Conservation (phyloP, 2,329 filamentous ascomycete species). For the Aureobasidium vineae region DNA sequence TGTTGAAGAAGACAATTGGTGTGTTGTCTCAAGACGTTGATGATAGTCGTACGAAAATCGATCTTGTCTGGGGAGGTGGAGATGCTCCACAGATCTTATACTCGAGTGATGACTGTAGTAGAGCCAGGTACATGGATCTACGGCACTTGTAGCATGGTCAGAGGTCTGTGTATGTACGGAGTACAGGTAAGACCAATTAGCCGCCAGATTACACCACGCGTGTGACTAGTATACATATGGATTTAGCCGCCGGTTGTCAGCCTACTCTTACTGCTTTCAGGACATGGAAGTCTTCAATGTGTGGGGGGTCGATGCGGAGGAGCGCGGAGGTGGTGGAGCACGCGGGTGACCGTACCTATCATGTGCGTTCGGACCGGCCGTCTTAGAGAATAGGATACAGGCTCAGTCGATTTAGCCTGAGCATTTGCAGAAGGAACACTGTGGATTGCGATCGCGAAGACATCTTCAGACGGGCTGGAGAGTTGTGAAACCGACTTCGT, state of each 20-base stretch:
- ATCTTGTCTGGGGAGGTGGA: constrained; percentile 4
- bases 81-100: constrained; percentile 16
- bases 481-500: not conserved
- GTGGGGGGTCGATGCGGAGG: constrained; percentile 16
- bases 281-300: not conserved
- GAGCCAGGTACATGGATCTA: constrained; percentile 19
- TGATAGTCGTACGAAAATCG: constrained; percentile 7
- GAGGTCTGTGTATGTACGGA: not conserved
- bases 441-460: not conserved
- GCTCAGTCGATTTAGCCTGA: constrained; percentile 20
- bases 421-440: not conserved
- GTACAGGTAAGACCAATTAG: constrained; percentile 17
- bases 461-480: not conserved
- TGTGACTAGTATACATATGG: constrained; percentile 16
- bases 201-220: constrained; percentile 1
- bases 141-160: constrained; percentile 16
- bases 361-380: not conserved
- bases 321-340: constrained; percentile 2
- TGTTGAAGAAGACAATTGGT: not conserved
- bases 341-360: not conserved
- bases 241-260: constrained; percentile 21
- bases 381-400: not conserved
- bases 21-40: not conserved
- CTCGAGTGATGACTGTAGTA: not conserved
- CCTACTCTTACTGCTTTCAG: not conserved